phyloP scores from a whole-genome alignment of 176 grass and related monocot species.

The Saccharum spontaneum region DNA sequence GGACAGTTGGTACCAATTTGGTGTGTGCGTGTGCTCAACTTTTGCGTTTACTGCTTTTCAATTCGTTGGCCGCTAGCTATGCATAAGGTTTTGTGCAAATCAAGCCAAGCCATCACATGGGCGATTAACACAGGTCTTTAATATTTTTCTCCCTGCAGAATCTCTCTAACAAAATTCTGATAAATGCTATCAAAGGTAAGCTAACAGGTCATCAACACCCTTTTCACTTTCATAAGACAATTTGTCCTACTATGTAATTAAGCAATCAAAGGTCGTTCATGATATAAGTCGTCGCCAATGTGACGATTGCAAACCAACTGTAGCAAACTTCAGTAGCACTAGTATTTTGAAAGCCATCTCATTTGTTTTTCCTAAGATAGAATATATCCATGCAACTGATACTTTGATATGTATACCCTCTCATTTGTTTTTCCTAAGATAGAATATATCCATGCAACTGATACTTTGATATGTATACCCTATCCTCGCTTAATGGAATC shows the following conservation, averaged over 20 bases:
- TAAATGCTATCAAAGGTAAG: conserved; percentile 88
- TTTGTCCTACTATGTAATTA: neutral
- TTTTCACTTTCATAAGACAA: conserved; percentile 31
- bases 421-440: too few relatives aligned
- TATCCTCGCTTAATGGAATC: too few relatives aligned
- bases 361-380: too few relatives aligned
- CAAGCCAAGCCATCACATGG: conserved; percentile 3
- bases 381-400: too few relatives aligned
- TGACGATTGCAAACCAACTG: neutral
- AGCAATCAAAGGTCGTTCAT: neutral
- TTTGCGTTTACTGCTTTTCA: neutral
- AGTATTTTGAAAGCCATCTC: too few relatives aligned
- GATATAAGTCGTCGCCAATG: neutral
- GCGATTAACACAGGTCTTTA: conserved; percentile 47
- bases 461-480: too few relatives aligned
- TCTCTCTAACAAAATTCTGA: conserved; percentile 71
- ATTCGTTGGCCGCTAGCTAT: neutral
- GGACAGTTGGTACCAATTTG: neutral
- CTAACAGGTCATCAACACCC: neutral
- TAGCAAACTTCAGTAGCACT: neutral
- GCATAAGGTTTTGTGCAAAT: neutral
- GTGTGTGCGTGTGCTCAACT: neutral
- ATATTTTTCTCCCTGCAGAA: conserved; percentile 68
- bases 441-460: too few relatives aligned
- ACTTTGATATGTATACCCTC: too few relatives aligned